Evolutionary conservation across 305 asterid species (phyloP), one percentile per base, ranked within the genome.

Genomic region (Fraxinus dipetala): DNA sequence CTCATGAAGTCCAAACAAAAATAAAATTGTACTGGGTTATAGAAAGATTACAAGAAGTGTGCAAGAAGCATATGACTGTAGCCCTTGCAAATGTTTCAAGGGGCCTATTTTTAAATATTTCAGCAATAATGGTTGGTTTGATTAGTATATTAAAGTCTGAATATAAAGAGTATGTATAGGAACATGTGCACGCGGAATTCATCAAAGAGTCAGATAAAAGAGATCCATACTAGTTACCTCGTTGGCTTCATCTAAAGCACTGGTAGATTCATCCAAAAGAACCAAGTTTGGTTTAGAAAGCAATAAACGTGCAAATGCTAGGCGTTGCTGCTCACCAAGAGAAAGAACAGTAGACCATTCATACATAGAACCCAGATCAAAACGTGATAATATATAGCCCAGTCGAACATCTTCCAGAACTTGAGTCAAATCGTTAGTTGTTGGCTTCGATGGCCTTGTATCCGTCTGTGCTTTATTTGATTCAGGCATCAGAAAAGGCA

Each of bases 341-440:
- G 98, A 95, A 78, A 95, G 98, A 80, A 92, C 95, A 65, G 91
- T 93, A 16, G 98, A 90, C 98, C 97, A 93, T 76, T 95, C 98
- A 45, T 83, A 79, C 14, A 78, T 83, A 26, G 89, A 86, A 88
- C 92, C 98, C 77, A 95, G 87, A 83, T 83, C 87, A 84, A 90
- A 89, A 51, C 96, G 95, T 69, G 93, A 85, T 81, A 95, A 70
- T 72, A 92, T 83, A 83, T 91, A 89, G 75, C 93, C 93, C 77
- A 95, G 95, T 32, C 92, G 85, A 83, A 95, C 98, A 74, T 90
- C 96, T 85, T 92, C 93, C 43, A 95, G 92, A 83, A 87, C 95
- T 84, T 78, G 89, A 72, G 84, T 86, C 78, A 93, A 84, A 74
- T 95, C 93, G 59, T 92, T 93, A 45, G 89, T 88, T 82, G 96